Conservation (phyloP, 768 basidiomycete species). For the Boletus rubroflammeus region DNA sequence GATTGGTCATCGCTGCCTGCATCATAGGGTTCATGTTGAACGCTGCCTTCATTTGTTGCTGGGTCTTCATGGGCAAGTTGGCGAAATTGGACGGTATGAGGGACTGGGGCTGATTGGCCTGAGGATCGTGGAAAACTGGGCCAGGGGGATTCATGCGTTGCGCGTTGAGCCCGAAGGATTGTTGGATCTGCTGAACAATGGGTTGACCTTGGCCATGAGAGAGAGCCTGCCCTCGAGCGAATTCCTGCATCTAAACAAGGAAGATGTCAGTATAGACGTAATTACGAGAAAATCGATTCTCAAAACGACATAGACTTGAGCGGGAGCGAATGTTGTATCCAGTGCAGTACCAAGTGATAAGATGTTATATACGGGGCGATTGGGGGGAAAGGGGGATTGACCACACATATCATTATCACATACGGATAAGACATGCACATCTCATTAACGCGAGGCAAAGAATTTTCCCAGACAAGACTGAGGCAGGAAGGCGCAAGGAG, state of each 20-base stretch:
- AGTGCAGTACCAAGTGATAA: constrained; percentile 8
- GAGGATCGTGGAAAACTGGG: constrained; percentile 37
- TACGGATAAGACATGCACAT: constrained; percentile 11
- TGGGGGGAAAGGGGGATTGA: constrained; percentile 19
- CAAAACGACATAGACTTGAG: constrained; percentile 5
- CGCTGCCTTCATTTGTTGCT: constrained; percentile 29
- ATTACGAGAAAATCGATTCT: constrained; percentile 8
- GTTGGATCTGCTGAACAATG: constrained; percentile 40
- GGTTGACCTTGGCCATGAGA: constrained; percentile 40
- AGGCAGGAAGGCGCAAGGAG: constrained; percentile 7
- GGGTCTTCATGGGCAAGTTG: constrained; percentile 37
- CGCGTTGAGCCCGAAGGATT: constrained; percentile 37
- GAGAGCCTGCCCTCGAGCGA: constrained; percentile 40
- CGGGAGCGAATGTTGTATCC: constrained; percentile 1
- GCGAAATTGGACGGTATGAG: constrained; percentile 39
- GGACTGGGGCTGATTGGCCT: constrained; percentile 25
- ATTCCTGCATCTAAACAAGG: constrained; percentile 41
- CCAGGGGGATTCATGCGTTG: constrained; percentile 38
- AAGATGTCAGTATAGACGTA: constrained; percentile 24
- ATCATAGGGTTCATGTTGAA: constrained; percentile 37
- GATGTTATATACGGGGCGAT: constrained; percentile 9
- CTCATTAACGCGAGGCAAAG: constrained; percentile 8
- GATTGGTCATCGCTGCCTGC: constrained; percentile 32
- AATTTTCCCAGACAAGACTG: constrained; percentile 16
- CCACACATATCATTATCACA: constrained; percentile 12